Percentiles rank a stretch among this genome's conserved stretches.
phyloP scores from a whole-genome alignment of 306 rosid genomes.

The Fragaria ananassa region DNA sequence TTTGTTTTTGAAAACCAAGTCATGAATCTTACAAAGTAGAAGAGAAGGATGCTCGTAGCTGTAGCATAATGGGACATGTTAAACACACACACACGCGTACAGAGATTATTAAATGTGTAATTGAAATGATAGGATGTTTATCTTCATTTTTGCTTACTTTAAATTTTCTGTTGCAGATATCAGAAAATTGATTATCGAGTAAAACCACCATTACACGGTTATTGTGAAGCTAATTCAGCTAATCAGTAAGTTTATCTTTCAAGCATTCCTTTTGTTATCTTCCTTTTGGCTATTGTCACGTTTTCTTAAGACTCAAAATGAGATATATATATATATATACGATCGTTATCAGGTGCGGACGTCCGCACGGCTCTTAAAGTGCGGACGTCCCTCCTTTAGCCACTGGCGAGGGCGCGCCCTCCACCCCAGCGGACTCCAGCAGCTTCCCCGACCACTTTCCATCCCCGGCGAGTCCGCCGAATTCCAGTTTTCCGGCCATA shows the following conservation, averaged over 20 bases:
- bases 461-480: no score
- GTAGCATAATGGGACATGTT: neutral
- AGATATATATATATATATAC: no score
- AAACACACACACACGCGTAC: neutral
- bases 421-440: no score
- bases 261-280: constrained; percentile 5
- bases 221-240: constrained; percentile 54
- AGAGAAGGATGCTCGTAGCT: neutral
- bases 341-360: neutral
- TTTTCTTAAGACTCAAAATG: constrained; percentile 12
- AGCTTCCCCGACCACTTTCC: no score
- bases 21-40: neutral
- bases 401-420: no score
- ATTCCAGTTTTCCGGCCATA: no score
- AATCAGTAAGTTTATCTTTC: constrained; percentile 51
- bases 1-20: neutral
- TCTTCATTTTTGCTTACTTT: constrained; percentile 15
- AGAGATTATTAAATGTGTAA: neutral
- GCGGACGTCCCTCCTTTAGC: no score
- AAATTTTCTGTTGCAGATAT: constrained; percentile 48
- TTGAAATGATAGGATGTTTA: neutral
- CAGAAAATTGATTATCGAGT: constrained; percentile 88
- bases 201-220: constrained; percentile 64
- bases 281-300: neutral
- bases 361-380: no score